Percentiles rank a stretch among this genome's conserved stretches.
Evolutionary conservation across 495 filamentous ascomycete genomes (phyloP).

Genomic region (Trichoderma gamsii): DNA sequence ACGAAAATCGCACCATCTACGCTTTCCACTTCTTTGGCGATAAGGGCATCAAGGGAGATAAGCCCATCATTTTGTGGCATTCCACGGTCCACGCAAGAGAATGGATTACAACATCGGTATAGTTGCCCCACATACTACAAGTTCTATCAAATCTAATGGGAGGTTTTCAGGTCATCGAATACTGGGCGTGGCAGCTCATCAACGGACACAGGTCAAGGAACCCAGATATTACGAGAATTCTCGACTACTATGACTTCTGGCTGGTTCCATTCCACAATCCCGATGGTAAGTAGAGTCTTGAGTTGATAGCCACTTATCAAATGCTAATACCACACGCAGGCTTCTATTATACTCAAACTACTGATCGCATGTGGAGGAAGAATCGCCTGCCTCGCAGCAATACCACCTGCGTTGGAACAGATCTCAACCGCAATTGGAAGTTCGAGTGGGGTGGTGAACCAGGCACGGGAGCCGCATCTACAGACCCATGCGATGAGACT

Average conservation of each 20-base stretch:
- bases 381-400: constrained; percentile 46
- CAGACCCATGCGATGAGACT: constrained; percentile 46
- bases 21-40: constrained; percentile 56
- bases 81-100: constrained; percentile 59
- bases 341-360: constrained; percentile 57
- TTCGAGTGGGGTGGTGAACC: constrained; percentile 40
- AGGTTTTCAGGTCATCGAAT: constrained; percentile 48
- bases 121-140: constrained; percentile 46
- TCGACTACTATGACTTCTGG: constrained; percentile 59
- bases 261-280: constrained; percentile 59
- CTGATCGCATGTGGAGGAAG: constrained; percentile 57
- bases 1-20: constrained; percentile 45
- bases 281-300: constrained; percentile 38
- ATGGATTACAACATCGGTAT: constrained; percentile 58
- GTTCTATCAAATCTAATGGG: constrained; percentile 40
- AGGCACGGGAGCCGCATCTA: constrained; percentile 41
- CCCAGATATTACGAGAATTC: constrained; percentile 32
- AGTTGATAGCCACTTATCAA: neutral
- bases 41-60: constrained; percentile 44
- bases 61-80: constrained; percentile 55
- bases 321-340: constrained; percentile 25
- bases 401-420: constrained; percentile 47
- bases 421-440: constrained; percentile 63
- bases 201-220: constrained; percentile 28
- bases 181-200: constrained; percentile 50